Evolutionary conservation across 2,329 filamentous ascomycete genomes (phyloP).

Genomic region (Fusarium equiseti): DNA sequence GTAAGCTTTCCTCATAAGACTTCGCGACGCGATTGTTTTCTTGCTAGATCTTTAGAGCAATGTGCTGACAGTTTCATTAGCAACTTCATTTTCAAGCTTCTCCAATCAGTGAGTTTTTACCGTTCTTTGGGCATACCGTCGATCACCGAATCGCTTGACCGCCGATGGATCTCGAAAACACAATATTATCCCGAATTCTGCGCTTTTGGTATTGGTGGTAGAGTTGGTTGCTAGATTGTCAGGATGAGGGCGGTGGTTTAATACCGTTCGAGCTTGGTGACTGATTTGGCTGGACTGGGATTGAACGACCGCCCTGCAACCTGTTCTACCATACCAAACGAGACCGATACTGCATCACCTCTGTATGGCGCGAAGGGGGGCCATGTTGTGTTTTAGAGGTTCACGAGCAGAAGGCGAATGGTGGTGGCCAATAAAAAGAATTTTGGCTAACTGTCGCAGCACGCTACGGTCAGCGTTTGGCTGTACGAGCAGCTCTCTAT

Average conservation of each 20-base stretch:
- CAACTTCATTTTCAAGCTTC: constrained; percentile 76
- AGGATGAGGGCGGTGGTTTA: background rate
- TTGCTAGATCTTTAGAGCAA: background rate
- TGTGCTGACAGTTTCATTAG: constrained; percentile 47
- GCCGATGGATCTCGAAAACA: constrained; percentile 34
- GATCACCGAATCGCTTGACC: constrained; percentile 21
- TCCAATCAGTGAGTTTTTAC: constrained; percentile 67
- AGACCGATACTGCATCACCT: background rate
- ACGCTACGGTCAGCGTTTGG: constrained; percentile 92
- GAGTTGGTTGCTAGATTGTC: background rate
- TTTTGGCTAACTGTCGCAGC: constrained; percentile 58
- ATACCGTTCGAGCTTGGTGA: background rate
- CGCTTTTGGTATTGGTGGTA: background rate
- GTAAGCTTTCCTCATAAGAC: constrained; percentile 45
- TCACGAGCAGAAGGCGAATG: background rate
- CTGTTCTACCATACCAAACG: background rate
- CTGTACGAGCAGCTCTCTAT: constrained; percentile 95
- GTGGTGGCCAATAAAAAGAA: background rate
- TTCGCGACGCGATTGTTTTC: constrained; percentile 32
- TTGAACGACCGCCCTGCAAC: background rate
- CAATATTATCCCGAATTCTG: constrained; percentile 6
- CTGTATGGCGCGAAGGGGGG: background rate
- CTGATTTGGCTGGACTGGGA: background rate
- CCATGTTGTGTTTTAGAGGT: constrained; percentile 4
- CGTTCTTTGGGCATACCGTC: background rate